A percentile compares a stretch with the other conserved stretches of the same genome.
Evolutionary conservation across 2,329 filamentous ascomycete genomes (phyloP).

Genomic region (Chaetomiaceae sp.): DNA sequence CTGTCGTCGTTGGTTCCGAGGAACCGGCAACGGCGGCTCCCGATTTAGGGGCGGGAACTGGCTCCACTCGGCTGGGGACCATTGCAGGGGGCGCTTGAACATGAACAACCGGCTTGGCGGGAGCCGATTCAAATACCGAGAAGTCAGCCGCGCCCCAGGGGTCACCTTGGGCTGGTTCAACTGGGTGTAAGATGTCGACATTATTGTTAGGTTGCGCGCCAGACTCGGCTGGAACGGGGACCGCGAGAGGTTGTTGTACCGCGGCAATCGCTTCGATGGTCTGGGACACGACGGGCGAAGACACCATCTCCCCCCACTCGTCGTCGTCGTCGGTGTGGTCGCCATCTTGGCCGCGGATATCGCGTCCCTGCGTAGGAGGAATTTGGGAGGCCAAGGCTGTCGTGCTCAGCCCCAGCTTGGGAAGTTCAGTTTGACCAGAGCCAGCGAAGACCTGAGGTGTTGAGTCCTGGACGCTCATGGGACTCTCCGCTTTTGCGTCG

Average conservation of each 20-base stretch:
- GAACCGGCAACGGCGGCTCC: neutral
- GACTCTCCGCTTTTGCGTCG: neutral
- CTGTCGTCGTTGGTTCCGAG: neutral
- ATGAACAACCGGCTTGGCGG: neutral
- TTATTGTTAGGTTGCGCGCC: neutral
- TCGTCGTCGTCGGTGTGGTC: conserved; percentile 29
- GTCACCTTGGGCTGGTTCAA: neutral
- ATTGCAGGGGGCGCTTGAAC: neutral
- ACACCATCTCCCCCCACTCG: conserved; percentile 59
- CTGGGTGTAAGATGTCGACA: neutral
- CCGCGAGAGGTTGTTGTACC: neutral
- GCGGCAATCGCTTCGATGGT: neutral
- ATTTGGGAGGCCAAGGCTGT: too few relatives aligned
- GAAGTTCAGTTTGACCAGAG: too few relatives aligned
- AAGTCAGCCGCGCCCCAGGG: conserved; percentile 22
- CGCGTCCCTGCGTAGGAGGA: neutral
- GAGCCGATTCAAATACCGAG: conserved; percentile 19
- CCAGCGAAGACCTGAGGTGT: neutral
- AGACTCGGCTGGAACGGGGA: neutral
- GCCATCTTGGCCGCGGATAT: too few relatives aligned
- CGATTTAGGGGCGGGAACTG: neutral
- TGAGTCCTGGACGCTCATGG: neutral
- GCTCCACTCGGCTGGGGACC: neutral
- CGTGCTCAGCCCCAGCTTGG: neutral
- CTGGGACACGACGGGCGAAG: conserved; percentile 30